These are phyloP conservation scores for Paraphoma sp. DNA, from an alignment of 2,329 filamentous ascomycete species.

Conservation along the genomic window DNA sequence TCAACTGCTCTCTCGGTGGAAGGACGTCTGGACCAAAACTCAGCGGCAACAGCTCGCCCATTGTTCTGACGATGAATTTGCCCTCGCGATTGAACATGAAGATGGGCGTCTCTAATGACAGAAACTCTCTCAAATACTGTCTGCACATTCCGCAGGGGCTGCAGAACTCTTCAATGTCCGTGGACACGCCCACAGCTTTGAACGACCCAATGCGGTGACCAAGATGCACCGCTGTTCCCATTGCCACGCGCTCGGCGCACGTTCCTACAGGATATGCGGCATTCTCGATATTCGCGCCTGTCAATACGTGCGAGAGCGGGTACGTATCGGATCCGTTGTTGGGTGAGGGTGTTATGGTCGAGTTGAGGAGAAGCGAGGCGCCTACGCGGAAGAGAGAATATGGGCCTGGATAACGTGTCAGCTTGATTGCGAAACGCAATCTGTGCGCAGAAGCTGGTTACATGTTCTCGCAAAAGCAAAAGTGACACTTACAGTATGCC, in stretches of 20 bases:
- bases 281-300: constrained; percentile 84
- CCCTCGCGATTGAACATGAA: constrained; percentile 92
- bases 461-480: neutral
- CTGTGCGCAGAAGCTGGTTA: neutral
- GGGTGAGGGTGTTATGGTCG: constrained; percentile 7
- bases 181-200: constrained; percentile 83
- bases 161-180: constrained; percentile 66
- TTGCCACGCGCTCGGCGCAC: constrained; percentile 88
- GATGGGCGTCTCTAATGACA: constrained; percentile 67
- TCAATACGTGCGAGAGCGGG: constrained; percentile 55
- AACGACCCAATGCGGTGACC: constrained; percentile 53
- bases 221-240: constrained; percentile 75
- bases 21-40: constrained; percentile 61
- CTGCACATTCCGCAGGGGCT: constrained; percentile 93
- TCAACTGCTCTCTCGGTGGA: constrained; percentile 43
- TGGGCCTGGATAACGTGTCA: constrained; percentile 61
- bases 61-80: constrained; percentile 71
- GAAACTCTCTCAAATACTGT: constrained; percentile 70
- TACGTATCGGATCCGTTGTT: constrained; percentile 39
- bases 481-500: constrained; percentile 74
- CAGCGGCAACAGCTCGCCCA: constrained; percentile 67
- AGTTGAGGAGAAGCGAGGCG: constrained; percentile 69
- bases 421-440: neutral
- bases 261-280: constrained; percentile 92
- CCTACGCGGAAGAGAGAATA: constrained; percentile 95